These are phyloP conservation scores for Globisporangium carolinianum DNA, from an alignment of 352 stramenopile species.

Conservation along the genomic window DNA sequence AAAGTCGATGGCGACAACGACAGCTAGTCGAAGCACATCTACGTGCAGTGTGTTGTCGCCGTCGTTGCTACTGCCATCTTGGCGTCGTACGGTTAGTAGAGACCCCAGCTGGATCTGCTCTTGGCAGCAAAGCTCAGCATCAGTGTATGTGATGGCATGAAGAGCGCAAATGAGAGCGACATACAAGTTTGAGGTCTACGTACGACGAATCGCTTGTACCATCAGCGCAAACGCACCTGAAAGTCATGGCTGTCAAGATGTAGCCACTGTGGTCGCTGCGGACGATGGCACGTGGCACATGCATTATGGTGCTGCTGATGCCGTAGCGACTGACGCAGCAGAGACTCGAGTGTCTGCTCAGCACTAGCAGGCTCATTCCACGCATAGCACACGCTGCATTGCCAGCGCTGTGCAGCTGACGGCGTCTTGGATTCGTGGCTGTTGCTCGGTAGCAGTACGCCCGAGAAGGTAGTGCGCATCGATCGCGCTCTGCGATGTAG, in stretches of 20 bases:
- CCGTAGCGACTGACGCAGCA: background rate
- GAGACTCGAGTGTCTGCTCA: background rate
- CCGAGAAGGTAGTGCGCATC: slow-evolving; percentile 6
- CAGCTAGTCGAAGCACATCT: background rate
- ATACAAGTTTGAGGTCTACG: too few relatives aligned
- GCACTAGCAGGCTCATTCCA: slow-evolving; percentile 6
- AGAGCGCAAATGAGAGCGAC: too few relatives aligned
- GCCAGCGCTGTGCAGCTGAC: slow-evolving; percentile 5
- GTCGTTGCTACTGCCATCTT: too few relatives aligned
- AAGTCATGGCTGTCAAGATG: slow-evolving; percentile 10
- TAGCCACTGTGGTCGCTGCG: slow-evolving; percentile 22
- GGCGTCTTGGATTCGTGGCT: background rate
- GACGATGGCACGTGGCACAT: slow-evolving; percentile 13
- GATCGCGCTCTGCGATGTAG: background rate
- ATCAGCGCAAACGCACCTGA: slow-evolving; percentile 14
- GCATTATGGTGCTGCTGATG: too few relatives aligned
- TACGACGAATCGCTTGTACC: too few relatives aligned
- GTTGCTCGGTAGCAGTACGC: slow-evolving; percentile 2
- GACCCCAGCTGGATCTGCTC: slow-evolving; percentile 18
- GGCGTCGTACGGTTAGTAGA: slow-evolving; percentile 6
- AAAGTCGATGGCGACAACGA: slow-evolving; percentile 21
- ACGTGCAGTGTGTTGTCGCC: too few relatives aligned
- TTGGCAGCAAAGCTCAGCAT: background rate
- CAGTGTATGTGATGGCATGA: too few relatives aligned
- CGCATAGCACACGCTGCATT: slow-evolving; percentile 15